phyloP scores from a whole-genome alignment of 768 basidiomycete genomes.

The Pleurotus eryngii region DNA sequence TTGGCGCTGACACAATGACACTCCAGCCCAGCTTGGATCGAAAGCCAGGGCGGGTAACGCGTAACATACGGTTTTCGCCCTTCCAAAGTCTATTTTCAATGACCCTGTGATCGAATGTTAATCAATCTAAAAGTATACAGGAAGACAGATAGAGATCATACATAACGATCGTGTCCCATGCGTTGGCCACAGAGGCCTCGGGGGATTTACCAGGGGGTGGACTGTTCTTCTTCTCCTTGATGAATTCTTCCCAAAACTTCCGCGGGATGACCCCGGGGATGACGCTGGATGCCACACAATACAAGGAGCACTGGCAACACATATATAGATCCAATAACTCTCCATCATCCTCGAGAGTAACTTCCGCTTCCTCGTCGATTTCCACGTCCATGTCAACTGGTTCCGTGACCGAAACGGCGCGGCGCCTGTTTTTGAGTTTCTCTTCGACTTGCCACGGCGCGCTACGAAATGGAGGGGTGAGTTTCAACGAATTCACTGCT shows the following conservation, averaged over 20 bases:
- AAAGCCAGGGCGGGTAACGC: constrained; percentile 52
- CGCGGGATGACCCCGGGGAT: constrained; percentile 73
- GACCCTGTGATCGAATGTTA: constrained; percentile 32
- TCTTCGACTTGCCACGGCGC: constrained; percentile 60
- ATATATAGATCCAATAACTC: constrained; percentile 73
- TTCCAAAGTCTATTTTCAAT: constrained; percentile 77
- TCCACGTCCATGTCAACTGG: constrained; percentile 42
- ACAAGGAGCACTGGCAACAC: constrained; percentile 82
- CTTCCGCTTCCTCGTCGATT: constrained; percentile 24
- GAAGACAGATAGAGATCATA: constrained; percentile 29
- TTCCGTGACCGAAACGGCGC: constrained; percentile 33
- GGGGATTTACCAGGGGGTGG: constrained; percentile 54
- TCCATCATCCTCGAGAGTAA: constrained; percentile 38
- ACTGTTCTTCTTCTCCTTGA: constrained; percentile 55
- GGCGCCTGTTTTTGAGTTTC: constrained; percentile 48
- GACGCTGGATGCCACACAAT: constrained; percentile 64
- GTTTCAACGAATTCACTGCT: constrained; percentile 65
- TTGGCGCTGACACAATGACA: constrained; percentile 45
- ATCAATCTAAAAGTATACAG: constrained; percentile 10
- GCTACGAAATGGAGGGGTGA: constrained; percentile 56
- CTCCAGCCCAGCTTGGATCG: constrained; percentile 68
- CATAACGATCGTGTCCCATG: constrained; percentile 67
- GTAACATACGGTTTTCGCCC: constrained; percentile 57
- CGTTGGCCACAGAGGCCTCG: constrained; percentile 51
- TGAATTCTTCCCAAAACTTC: constrained; percentile 59